Conservation (phyloP, 2,329 filamentous ascomycete species). For the Blastomyces gilchristii region DNA sequence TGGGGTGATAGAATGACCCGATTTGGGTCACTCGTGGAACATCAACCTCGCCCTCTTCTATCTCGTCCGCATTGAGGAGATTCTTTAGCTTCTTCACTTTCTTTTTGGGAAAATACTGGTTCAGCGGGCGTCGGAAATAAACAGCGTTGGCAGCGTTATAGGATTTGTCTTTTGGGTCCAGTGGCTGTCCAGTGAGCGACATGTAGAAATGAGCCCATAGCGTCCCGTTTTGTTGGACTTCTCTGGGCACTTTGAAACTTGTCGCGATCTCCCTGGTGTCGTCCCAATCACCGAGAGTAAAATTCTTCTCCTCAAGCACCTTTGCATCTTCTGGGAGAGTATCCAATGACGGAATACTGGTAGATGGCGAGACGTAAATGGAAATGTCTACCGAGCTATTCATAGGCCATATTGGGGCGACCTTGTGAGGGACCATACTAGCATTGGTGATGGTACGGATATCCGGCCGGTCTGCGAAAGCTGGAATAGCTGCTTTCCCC, state of each 20-base stretch:
- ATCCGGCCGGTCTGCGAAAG: constrained; percentile 55
- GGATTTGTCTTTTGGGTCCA: constrained; percentile 62
- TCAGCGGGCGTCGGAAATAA: constrained; percentile 75
- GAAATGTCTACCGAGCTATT: constrained; percentile 71
- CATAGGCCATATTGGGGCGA: constrained; percentile 80
- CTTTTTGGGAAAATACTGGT: constrained; percentile 84
- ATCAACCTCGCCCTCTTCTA: constrained; percentile 40
- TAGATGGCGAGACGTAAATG: constrained; percentile 71
- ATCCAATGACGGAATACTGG: constrained; percentile 57
- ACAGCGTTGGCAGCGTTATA: constrained; percentile 71
- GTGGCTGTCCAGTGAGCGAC: constrained; percentile 59
- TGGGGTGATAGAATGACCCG: constrained; percentile 86
- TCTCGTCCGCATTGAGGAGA: constrained; percentile 51
- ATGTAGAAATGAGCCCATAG: constrained; percentile 93
- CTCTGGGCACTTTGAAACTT: constrained; percentile 62
- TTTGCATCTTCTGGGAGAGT: constrained; percentile 52
- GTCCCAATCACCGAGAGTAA: constrained; percentile 66
- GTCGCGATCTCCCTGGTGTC: constrained; percentile 70
- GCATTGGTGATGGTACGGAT: constrained; percentile 46
- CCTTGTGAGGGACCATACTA: constrained; percentile 54
- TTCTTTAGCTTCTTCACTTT: constrained; percentile 81
- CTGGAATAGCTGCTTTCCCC: constrained; percentile 41
- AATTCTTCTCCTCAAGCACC: constrained; percentile 69
- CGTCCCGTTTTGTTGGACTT: constrained; percentile 84
- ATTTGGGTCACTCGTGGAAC: constrained; percentile 56